Evolutionary conservation across 1,139 yeast species (phyloP), one percentile per base, ranked within the genome.

Genomic region (Debaryomyces sp.): DNA sequence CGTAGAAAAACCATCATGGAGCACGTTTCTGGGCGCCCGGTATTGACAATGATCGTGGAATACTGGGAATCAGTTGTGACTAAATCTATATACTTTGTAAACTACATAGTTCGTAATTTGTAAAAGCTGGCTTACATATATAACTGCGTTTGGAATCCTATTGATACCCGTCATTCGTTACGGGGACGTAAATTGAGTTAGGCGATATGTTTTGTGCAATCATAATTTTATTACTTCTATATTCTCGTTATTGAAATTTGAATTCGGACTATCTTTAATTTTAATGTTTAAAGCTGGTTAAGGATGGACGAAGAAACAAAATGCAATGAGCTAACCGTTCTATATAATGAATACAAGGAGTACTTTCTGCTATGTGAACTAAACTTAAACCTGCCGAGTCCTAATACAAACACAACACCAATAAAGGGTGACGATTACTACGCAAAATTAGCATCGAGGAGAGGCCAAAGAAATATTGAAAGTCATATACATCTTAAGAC

Each of bases 11-110:
- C 71, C 72, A 52, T 54, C 53, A 52, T 55, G 77, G 77, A 70
- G 80, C 78, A 75, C 80, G 80, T 75, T 76, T 67, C 81, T 76
- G 81, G 81, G 81, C 81, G 80, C 81, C 81, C 68, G 81, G 66
- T 75, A 73, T 74, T 75, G 81, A 76, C 77, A 61, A 33, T 53
- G 54, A 56, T 50, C 51, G 64, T 76, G 80, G 76, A 67, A 72
- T 73, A 73, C 67, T 75, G 80, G 81, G 81, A 76, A 76, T 76
- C 81, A 76, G 81, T 75, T 75, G 80, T 71, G 78, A 66, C 80
- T 74, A 75, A 67, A 75, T 68, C 50, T 57, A 49, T 27, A 27
- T 39, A 18, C 5, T 26, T 18, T 23, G 21, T 39, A 39, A 17
- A 9, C 24, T 18, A 27, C 34, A 13, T 23, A 26, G 17, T 4